Evolutionary conservation across 768 basidiomycete species (phyloP).

Genomic region (Daedaleopsis sinensis): DNA sequence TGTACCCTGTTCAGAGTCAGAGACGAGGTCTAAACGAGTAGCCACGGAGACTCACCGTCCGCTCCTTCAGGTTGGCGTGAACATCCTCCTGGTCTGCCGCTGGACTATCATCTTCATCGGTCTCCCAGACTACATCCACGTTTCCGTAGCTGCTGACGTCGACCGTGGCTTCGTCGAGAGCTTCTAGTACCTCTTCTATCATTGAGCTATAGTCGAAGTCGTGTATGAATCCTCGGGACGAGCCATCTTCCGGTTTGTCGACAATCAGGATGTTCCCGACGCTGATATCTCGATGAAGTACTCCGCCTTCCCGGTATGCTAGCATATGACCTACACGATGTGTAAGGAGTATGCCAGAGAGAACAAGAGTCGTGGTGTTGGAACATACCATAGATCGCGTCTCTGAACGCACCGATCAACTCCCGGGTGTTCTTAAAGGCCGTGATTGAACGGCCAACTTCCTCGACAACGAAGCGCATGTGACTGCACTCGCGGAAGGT

Average conservation of each 20-base stretch:
- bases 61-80: neutral
- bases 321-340: constrained; percentile 12
- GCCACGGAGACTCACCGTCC: neutral
- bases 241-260: neutral
- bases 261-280: constrained; percentile 24
- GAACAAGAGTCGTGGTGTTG: neutral
- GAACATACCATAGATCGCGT: constrained; percentile 9
- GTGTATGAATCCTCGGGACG: constrained; percentile 7
- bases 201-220: constrained; percentile 7
- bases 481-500: constrained; percentile 12
- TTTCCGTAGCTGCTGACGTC: neutral
- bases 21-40: neutral
- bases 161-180: neutral
- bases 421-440: constrained; percentile 12
- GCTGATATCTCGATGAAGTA: constrained; percentile 26
- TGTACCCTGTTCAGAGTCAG: constrained; percentile 4
- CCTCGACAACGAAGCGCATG: constrained; percentile 13
- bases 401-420: constrained; percentile 5
- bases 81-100: neutral
- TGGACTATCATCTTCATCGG: neutral
- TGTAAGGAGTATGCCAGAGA: neutral
- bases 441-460: constrained; percentile 9
- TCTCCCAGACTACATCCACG: neutral
- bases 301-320: constrained; percentile 8
- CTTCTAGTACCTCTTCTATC: neutral